These are phyloP conservation scores for Sporothrix curviconia DNA, from an alignment of 2,329 filamentous ascomycete genomes.

Conservation along the genomic window DNA sequence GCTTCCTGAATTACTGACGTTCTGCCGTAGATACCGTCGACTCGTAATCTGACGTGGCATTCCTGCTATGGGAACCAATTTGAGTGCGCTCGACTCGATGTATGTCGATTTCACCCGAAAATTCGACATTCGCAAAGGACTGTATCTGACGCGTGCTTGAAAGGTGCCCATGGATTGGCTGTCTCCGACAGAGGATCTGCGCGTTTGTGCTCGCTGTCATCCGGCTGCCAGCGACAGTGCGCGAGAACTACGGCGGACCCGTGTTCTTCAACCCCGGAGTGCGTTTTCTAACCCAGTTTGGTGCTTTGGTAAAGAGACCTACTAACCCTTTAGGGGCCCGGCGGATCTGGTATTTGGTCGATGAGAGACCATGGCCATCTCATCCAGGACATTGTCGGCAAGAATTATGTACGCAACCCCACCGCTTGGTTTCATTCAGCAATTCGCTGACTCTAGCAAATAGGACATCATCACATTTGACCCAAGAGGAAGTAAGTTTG, in stretches of 20 bases:
- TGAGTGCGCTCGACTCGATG: slow-evolving; percentile 33
- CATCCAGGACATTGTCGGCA: slow-evolving; percentile 41
- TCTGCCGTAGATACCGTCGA: slow-evolving; percentile 25
- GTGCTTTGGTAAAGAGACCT: background rate
- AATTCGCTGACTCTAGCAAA: background rate
- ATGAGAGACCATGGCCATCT: slow-evolving; percentile 28
- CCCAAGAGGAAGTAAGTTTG: slow-evolving; percentile 38
- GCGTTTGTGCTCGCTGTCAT: slow-evolving; percentile 33
- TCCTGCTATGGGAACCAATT: slow-evolving; percentile 29
- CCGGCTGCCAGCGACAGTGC: slow-evolving; percentile 29
- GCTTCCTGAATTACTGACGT: background rate
- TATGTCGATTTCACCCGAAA: slow-evolving; percentile 5
- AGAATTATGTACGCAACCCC: slow-evolving; percentile 38
- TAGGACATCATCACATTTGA: slow-evolving; percentile 46
- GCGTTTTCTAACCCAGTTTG: background rate
- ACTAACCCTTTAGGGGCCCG: slow-evolving; percentile 35
- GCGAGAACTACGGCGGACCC: slow-evolving; percentile 26
- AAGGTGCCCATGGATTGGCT: slow-evolving; percentile 37
- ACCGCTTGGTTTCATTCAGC: background rate
- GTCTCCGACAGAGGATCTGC: slow-evolving; percentile 27
- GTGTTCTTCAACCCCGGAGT: slow-evolving; percentile 36
- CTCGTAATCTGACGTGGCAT: slow-evolving; percentile 29
- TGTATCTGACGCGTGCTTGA: too few species aligned
- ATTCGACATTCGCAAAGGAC: too few species aligned
- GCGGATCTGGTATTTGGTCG: slow-evolving; percentile 38